A percentile compares a stretch with the other conserved stretches of the same genome.
Conservation (phyloP, 805 yeast species). For the Suhomyces sp. region DNA sequence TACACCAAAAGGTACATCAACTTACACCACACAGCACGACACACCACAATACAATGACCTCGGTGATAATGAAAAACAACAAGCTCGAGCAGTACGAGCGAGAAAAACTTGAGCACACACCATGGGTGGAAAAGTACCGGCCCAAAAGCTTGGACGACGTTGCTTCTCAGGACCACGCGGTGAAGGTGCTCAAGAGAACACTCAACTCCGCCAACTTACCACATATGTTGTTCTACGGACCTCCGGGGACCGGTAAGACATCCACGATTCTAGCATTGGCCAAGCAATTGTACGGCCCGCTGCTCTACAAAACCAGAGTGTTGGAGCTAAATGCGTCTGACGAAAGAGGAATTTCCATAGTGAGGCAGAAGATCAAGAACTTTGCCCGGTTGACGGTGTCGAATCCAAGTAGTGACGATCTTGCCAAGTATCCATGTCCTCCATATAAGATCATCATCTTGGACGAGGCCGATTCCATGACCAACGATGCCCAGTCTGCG, state of each 20-base stretch:
- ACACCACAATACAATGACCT: conserved; percentile 4
- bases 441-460: conserved; percentile 90
- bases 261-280: conserved; percentile 85
- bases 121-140: conserved; percentile 91
- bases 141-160: conserved; percentile 86
- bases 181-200: conserved; percentile 75
- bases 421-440: conserved; percentile 84
- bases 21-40: neutral
- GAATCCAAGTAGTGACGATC: conserved; percentile 68
- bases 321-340: conserved; percentile 86
- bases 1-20: neutral
- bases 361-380: conserved; percentile 78
- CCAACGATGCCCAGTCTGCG: conserved; percentile 94
- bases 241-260: conserved; percentile 93
- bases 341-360: conserved; percentile 86
- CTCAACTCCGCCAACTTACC: conserved; percentile 80
- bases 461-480: conserved; percentile 98
- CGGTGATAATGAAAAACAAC: conserved; percentile 9
- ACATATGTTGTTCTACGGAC: conserved; percentile 89
- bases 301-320: conserved; percentile 63
- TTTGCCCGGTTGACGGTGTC: conserved; percentile 86
- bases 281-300: conserved; percentile 72
- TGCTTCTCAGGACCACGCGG: conserved; percentile 88
- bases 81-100: conserved; percentile 27
- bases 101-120: conserved; percentile 53